Base-by-base conservation (phyloP, 352 stramenopile genomes). In the Phytophthora tubulina region DNA sequence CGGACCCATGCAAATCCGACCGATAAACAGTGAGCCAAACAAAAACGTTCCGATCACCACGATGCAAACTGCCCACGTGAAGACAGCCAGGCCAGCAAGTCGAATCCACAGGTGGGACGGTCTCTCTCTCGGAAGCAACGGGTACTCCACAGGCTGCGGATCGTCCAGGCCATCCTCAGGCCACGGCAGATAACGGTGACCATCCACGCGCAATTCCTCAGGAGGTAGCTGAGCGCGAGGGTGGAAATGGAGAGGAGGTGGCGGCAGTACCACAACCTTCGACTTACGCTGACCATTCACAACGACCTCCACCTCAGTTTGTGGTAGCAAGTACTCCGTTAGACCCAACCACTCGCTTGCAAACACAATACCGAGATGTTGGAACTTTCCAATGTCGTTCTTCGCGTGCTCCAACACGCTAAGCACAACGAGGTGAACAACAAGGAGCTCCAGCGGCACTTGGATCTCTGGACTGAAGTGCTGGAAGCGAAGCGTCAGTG, bases 361-460 rank as follows among this genome's bases (percentile, higher is more conserved):
- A 36, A 89, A 84, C 15, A 72, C 51, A 41, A 96, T 84, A 4
- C 77, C 87, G 9, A 84, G 33, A 53, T 95, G 81, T 73, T 96
- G 88, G 30, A 93, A 81, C 14, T 80, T 83, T 2, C 90, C 90
- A 63, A 96, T 93, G 54, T 87, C 87, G 52, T 96, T 95, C 70
- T 96, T 96, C 38, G 87, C 84, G 46, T 92, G 87, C 64, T 99
- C 97, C 35, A 99, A 80, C 35, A 99, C 85, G 13, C 87, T 94
- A 14, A 99, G 76, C 50, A 99, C 97, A 5, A 95, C 96, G 14
- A 99, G 74, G 78, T 99, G 97, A 39, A 99, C 97, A 17, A 97
- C 80, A 8, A 99, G 79, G 7, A 99, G 80, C 75, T 99, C 97
- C n/a, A 98, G 46, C 10, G 97, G 97, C 35, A 99, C 91, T 89